These are phyloP conservation scores for Amyloporia xantha DNA, from an alignment of 768 basidiomycete species.

Conservation along the genomic window DNA sequence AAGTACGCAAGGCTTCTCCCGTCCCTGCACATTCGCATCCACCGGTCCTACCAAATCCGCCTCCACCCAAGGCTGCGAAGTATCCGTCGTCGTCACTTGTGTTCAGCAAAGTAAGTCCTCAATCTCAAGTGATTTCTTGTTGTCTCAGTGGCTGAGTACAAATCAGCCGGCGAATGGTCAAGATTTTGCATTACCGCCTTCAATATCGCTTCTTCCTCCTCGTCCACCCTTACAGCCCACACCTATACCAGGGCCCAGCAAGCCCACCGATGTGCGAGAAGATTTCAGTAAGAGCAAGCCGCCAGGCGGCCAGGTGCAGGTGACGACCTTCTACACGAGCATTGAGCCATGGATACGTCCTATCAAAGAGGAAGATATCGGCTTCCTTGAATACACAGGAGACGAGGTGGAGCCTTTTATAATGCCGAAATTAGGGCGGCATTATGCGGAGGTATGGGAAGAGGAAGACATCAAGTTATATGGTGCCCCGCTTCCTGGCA, in stretches of 20 bases:
- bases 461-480: slow-evolving; percentile 71
- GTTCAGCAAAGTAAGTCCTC: slow-evolving; percentile 42
- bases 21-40: slow-evolving; percentile 29
- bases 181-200: slow-evolving; percentile 55
- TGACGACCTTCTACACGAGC: slow-evolving; percentile 78
- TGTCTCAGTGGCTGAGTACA: not conserved
- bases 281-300: slow-evolving; percentile 85
- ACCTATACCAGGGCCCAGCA: slow-evolving; percentile 76
- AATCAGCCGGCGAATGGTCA: slow-evolving; percentile 33
- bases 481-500: slow-evolving; percentile 34
- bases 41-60: slow-evolving; percentile 25
- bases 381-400: slow-evolving; percentile 85
- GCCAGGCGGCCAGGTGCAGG: slow-evolving; percentile 55
- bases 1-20: slow-evolving; percentile 51
- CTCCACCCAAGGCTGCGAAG: slow-evolving; percentile 52
- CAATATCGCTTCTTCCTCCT: slow-evolving; percentile 43
- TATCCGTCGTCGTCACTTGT: slow-evolving; percentile 35
- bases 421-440: slow-evolving; percentile 80
- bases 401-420: slow-evolving; percentile 86
- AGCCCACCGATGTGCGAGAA: slow-evolving; percentile 74
- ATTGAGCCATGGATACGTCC: slow-evolving; percentile 87
- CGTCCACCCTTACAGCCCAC: slow-evolving; percentile 58
- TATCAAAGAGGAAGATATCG: slow-evolving; percentile 92
- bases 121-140: not conserved
- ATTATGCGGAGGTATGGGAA: slow-evolving; percentile 91